A percentile compares a stretch with the other conserved stretches of the same genome.
Conservation (phyloP, 352 stramenopile species). For the Peronospora destructor region DNA sequence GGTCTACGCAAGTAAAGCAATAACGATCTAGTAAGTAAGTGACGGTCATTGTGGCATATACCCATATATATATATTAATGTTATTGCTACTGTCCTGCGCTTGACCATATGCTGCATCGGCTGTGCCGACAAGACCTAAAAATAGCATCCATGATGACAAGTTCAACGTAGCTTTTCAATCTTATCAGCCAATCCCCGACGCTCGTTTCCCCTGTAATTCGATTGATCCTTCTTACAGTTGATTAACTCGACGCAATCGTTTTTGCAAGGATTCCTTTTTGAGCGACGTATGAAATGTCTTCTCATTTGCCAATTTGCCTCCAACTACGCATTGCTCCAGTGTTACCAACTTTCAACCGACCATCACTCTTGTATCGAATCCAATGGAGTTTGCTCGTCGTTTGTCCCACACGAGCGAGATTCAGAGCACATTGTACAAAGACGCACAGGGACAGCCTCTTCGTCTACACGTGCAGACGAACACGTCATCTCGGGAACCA, state of each 20-base stretch:
- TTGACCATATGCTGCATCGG: neutral
- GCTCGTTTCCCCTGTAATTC: neutral
- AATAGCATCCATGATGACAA: constrained; percentile 8
- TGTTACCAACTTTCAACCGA: neutral
- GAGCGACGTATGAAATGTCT: constrained; percentile 1
- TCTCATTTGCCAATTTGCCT: constrained; percentile 38
- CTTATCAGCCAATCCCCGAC: constrained; percentile 16
- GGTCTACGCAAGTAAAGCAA: too few species aligned
- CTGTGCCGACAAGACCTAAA: neutral
- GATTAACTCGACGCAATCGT: constrained; percentile 8
- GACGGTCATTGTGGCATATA: too few species aligned
- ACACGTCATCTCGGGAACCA: constrained; percentile 20
- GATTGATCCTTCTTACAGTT: constrained; percentile 8
- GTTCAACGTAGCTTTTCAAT: constrained; percentile 1
- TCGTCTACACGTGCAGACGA: constrained; percentile 49
- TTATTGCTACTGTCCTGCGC: neutral
- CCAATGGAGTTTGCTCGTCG: constrained; percentile 36
- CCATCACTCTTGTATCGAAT: constrained; percentile 1
- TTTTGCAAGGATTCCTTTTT: constrained; percentile 17
- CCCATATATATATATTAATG: too few species aligned
- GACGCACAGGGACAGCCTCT: constrained; percentile 21
- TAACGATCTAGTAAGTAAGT: too few species aligned
- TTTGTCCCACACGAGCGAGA: constrained; percentile 30
- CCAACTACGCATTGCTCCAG: constrained; percentile 12
- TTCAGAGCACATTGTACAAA: constrained; percentile 20